Percentiles rank a stretch among this genome's conserved stretches.
Conservation (phyloP, 352 stramenopile genomes). For the Phytophthora hibernalis region DNA sequence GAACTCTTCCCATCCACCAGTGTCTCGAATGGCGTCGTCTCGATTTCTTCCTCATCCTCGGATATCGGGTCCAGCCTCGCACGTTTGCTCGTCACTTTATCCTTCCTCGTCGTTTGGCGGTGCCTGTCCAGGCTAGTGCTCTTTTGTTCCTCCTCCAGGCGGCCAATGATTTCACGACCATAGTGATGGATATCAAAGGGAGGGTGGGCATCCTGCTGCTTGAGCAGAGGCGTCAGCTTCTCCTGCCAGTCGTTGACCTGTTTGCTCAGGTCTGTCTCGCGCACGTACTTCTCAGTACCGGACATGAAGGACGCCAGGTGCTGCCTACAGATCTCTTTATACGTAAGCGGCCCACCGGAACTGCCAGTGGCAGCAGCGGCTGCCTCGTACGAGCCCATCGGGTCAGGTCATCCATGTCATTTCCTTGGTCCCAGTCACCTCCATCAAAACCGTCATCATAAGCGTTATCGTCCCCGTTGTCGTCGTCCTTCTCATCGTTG, state of each 20-base stretch:
- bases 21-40: conserved; percentile 58
- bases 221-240: conserved; percentile 74
- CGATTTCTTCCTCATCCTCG: conserved; percentile 23
- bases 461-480: conserved; percentile 47
- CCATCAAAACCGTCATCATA: conserved; percentile 40
- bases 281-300: conserved; percentile 81
- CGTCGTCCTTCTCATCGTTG: conserved; percentile 38
- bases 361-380: conserved; percentile 4
- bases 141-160: conserved; percentile 54
- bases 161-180: conserved; percentile 62
- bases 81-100: conserved; percentile 38
- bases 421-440: conserved; percentile 41
- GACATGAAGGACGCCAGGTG: conserved; percentile 86
- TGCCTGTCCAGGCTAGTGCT: conserved; percentile 28
- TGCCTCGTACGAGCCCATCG: conserved; percentile 26
- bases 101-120: conserved; percentile 24
- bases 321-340: conserved; percentile 79
- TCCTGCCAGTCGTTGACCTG: conserved; percentile 81
- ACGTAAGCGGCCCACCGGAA: conserved; percentile 47
- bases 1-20: conserved; percentile 62
- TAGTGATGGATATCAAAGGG: conserved; percentile 83
- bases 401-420: conserved; percentile 35
- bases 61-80: conserved; percentile 18
- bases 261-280: conserved; percentile 64
- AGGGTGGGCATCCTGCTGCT: conserved; percentile 71